Evolutionary conservation across 176 grass and related monocot genomes (phyloP), one percentile per base, ranked within the genome.

Genomic region (Carex myosuroides): DNA sequence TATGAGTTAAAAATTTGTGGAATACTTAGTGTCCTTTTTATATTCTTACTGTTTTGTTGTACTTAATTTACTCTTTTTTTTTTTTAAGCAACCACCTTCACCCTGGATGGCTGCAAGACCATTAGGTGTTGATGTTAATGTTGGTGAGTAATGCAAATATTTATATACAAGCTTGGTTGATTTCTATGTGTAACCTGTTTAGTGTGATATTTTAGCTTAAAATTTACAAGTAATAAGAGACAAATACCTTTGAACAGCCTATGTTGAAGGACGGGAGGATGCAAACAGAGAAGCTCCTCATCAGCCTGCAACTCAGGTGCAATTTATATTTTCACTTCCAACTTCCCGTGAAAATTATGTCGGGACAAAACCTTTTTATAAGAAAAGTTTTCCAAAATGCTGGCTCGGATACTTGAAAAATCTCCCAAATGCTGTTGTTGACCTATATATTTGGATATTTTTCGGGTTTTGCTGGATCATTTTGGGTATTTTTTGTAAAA

Each of bases 101-200:
- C 87, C 96, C 22, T 99, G 96, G 96, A 89, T 93, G 85, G 80
- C 24, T 68, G 88, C 88, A 76, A 95, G 88, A 61, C 96, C 93
- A 0, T 82, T 95, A 21, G 96, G 91, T 46, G 93, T 93, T 76
- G 96, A 95, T 89, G 96, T 99, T 68, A 99, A 99, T 87, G 85
- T 93, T 21, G 91, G 96, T 99, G 88, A 81, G 92, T 89, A 18
- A 44, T 71, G 68, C 39, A 20, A 64, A 64, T 6, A 64, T 26
- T 11, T 64, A 39, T 46, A 42, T 39, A 44, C 68, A 46, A 71
- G 17, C 39, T 64, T 11, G 62, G 32, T 24, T 61, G 61, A 70
- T 85, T 60, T 68, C 44, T 24, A 6, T 70, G 30, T 58, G 62
- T 72, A 53, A 80, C 68, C 56, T 26, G 66, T 66, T 64, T 46